Base-by-base conservation (phyloP, 2,329 filamentous ascomycete genomes). In the Aspergillus melleus region DNA sequence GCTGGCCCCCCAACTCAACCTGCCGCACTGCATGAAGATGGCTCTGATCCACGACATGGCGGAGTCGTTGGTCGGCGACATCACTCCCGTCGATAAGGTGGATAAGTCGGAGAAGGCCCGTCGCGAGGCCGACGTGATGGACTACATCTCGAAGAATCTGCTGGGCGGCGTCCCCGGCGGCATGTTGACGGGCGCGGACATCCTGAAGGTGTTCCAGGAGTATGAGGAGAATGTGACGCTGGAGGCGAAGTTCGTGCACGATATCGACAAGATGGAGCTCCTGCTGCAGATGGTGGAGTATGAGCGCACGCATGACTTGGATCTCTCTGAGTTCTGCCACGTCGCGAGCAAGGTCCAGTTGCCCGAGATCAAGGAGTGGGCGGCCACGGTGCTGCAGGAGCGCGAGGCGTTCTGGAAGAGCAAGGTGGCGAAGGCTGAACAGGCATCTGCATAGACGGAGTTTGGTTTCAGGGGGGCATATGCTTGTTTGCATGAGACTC, bases 1-100 rank as follows among this genome's bases (percentile, higher is more conserved):
- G 1, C 85, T 97, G 11, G 83, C 87, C 2, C 78, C 86, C 0
- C 85, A 84, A 44, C 82, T 98, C 70, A 90, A 98, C 73, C 83
- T 96, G 44, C 78, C 84, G 26, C 89, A 88, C 68, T 99, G 95
- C 82, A 94, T 92, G 69, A 91, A 91, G 79, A 97, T 99, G 93
- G 94, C 92, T 26, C 84, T 99, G 36, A 82, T 99, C 49, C 95
- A 99, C 81, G 95, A 99, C 79, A 97, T 99, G 92, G 95, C 95
- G 11, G 95, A 99, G 77, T 84, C 90, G 4, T 82, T 99, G 1
- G 95, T 99, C 16, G 95, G 95, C 59, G 95, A 99, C 79, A 97
- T 99, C 73, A 99, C 95, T 0, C 95, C 95, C 0, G 88, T 95
- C 4, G 95, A 99, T 72, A 66, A 66, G 30, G 86, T 99, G 0